These are phyloP conservation scores for Aspergillus sp. DNA, from an alignment of 2,329 filamentous ascomycete species.

Conservation along the genomic window DNA sequence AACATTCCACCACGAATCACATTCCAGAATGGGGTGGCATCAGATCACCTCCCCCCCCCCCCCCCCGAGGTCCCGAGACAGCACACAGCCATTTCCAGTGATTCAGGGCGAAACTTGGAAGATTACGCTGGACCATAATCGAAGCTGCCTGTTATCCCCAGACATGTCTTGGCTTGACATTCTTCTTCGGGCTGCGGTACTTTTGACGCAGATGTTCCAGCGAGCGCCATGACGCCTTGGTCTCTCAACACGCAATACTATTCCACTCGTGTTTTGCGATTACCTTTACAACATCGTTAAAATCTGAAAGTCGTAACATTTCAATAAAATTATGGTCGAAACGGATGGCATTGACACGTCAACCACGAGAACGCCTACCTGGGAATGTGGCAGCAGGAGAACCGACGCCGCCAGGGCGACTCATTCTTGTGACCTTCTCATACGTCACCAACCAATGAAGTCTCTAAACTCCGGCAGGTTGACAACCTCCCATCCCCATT, in stretches of 20 bases:
- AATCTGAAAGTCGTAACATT: background rate
- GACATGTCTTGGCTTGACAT: background rate
- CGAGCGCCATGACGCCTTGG: too few species aligned
- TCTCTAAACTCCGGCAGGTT: background rate
- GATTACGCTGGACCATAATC: background rate
- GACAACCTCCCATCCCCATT: background rate
- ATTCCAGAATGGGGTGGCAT: background rate
- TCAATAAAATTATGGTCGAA: background rate
- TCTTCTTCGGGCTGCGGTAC: background rate
- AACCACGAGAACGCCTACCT: background rate
- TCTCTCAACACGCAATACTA: background rate
- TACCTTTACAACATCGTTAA: background rate
- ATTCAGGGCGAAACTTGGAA: background rate
- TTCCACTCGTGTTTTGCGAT: background rate
- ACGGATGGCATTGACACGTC: background rate
- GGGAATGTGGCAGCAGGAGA: background rate
- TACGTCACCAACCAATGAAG: background rate
- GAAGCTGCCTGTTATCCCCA: background rate
- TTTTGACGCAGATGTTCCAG: background rate
- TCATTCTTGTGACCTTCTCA: background rate
- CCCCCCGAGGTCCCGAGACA: background rate
- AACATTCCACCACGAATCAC: conserved; percentile 7
- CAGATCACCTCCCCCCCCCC: background rate
- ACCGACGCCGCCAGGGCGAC: background rate
- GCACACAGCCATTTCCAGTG: background rate